Evolutionary conservation across 148 eudicot species (phyloP).

Genomic region (Diospyros lotus): DNA sequence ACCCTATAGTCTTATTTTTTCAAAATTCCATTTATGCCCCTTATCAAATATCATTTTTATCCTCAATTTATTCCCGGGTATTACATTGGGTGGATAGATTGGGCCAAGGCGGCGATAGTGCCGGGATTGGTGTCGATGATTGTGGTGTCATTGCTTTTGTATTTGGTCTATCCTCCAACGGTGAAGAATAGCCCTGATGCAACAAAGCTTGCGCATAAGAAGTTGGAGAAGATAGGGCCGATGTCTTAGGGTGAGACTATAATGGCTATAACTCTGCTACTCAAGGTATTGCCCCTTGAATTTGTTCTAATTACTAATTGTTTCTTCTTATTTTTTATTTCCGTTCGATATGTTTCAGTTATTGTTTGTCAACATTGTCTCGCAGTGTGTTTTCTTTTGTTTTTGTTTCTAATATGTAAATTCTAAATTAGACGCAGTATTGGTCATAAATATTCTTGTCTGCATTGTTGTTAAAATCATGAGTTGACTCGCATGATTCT

Average conservation of each 20-base stretch:
- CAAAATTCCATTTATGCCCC: no score
- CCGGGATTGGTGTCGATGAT: slow-evolving; percentile 87
- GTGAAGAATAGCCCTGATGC: slow-evolving; percentile 97
- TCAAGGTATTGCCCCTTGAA: slow-evolving; percentile 51
- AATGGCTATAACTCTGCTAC: slow-evolving; percentile 77
- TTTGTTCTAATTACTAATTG: neutral
- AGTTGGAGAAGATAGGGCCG: slow-evolving; percentile 79
- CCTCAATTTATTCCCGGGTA: no score
- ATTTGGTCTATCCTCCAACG: slow-evolving; percentile 72
- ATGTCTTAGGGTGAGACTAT: slow-evolving; percentile 82
- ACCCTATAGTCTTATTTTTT: no score
- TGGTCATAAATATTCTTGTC: neutral
- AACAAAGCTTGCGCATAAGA: slow-evolving; percentile 74
- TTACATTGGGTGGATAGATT: slow-evolving; percentile 99
- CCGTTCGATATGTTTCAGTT: no score
- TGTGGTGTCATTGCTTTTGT: slow-evolving; percentile 76
- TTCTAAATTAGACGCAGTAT: no score
- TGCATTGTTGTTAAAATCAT: neutral
- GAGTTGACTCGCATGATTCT: no score
- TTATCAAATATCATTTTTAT: no score
- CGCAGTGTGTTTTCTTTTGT: no score
- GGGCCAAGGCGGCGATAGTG: slow-evolving; percentile 96
- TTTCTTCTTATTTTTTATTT: no score
- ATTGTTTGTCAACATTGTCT: no score
- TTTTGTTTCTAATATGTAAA: no score